Base-by-base conservation (phyloP, 352 stramenopile species). In the Pythium volutum region DNA sequence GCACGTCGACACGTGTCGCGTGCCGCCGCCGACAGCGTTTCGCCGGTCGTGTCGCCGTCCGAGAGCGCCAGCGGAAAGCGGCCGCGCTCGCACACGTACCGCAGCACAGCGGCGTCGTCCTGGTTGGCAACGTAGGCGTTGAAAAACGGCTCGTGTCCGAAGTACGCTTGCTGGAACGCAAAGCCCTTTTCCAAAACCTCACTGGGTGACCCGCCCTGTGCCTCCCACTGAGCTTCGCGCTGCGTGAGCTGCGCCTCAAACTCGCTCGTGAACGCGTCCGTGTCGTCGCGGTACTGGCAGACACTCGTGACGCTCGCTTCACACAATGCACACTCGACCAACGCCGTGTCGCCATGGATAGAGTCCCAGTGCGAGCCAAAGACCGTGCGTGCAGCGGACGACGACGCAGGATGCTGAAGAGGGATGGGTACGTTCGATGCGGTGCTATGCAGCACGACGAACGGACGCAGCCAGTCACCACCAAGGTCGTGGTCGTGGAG, bases 131-230 rank as follows among this genome's bases (percentile, higher is more conserved):
- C 29, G 62, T 65, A 65, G 43, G 62, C 38, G 55, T 55, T 56
- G 33, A 56, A 55, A 34, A 64, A 69, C 25, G 38, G 45, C 27
- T 70, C 64, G 29, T 33, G 49, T n/a, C 22, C 26, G 33, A 62
- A 67, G 38, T 62, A 70, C 16, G 51, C 52, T 46, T 67, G 41
- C 52, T 70, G 57, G 45, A 70, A 62, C 29, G 31, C 57, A 41
- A 56, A 70, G 16, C 51, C 41, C 9, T 59, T 47, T 34, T 67
- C 51, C 34, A 54, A 67, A 9, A 62, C 59, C 23, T 70, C 57
- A 23, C 34, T 47, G 15, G 52, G 36, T 20, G 34, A 49, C 33
- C 45, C 31, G 3, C 64, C 58, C 4, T 55, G 47, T 4, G 27
- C 15, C 38, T 70, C 64, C 64, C 58, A 67, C 7, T 55, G 15